Base-by-base conservation (phyloP, 2,329 filamentous ascomycete species). In the Bipolaris oryzae region DNA sequence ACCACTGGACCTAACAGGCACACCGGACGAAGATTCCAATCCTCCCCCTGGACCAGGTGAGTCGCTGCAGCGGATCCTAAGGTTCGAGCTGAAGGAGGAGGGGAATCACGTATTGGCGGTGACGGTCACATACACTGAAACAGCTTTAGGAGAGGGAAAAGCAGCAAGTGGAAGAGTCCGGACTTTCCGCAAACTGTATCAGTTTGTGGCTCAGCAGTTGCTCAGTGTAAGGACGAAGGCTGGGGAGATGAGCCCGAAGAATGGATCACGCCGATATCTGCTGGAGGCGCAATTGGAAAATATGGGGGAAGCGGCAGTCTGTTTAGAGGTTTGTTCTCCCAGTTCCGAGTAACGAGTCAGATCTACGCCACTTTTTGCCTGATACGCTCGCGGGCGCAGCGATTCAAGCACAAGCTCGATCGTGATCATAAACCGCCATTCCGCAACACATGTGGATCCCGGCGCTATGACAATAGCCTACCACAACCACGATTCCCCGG, bases 271-370 rank as follows among this genome's bases (percentile, higher is more conserved):
- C 41, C 75, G 77, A 53, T 96, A 91, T 84, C 87, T 91, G 13
- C 82, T 99, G 47, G 95, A 99, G 76, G 95, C 94, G 23, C 95
- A 99, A 79, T 78, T 99, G 56, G 95, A 99, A 80, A 99, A 98
- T 76, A 90, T 93, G 71, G 91, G 91, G 44, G 93, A 97, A 73
- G 88, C 88, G 42, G 81, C 87, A 4, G 89, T 98, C 63, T 86
- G 90, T 70, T 82, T 99, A 49, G 91, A 96, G 76, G 83, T 85
- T 69, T 66, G 67, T 68, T 33, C 23, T 25, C 31, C 46, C 23
- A 10, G 50, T 35, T 45, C 54, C 37, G n/a, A 11, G 53, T 39
- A 53, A 62, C 34, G 48, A 60, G 51, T 58, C 35, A 55, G 44
- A 28, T 21, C 20, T 25, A 18, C 48, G 7, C 49, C 39, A 25